Evolutionary conservation across 768 basidiomycete genomes (phyloP), one percentile per base, ranked within the genome.

Genomic region (Tulasnella sp.): DNA sequence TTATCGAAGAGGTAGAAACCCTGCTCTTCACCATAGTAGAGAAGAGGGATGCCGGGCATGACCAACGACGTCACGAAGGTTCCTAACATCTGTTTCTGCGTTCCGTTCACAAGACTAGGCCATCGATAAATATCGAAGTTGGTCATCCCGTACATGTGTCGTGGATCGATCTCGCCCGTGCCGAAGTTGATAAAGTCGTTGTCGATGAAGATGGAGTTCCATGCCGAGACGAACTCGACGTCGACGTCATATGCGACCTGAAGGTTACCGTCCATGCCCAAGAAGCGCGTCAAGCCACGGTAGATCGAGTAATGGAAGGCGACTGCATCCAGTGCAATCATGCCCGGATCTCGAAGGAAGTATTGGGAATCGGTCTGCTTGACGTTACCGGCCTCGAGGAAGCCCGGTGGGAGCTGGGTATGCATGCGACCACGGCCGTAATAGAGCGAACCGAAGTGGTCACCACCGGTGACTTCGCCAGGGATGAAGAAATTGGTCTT

Each of bases 261-360:
- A 32, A 96, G 74, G 67, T 96, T 94, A 64, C 92, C 92, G 66
- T 96, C 92, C 90, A 94, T 93, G 52, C 91, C 92, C 45, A 94
- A 76, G 73, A 92, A 89, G 49, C 92, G 86, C 29, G 82, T 73
- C 51, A 94, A 71, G 2, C 85, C 72, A 58, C 92, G 92, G 66
- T 96, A 94, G 54, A 84, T 83, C 43, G 92, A 94, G 68, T 94
- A 96, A 68, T 96, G 92, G 74, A 94, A 94, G 0, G 92, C 91
- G 45, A 82, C 81, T 34, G 74, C 73, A 63, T 96, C 92, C 49
- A 96, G 73, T 21, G 70, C 84, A 58, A 78, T 80, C 17, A 75
- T 65, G 5, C 73, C 72, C 14, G 75, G 72, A 7, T 81, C 74
- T 21, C 92, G 84, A 43, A 94, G 72, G 72, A 94, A 96, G 68